Evolutionary conservation across 148 eudicot species (phyloP).

Genomic region (Arctostaphylos glauca): DNA sequence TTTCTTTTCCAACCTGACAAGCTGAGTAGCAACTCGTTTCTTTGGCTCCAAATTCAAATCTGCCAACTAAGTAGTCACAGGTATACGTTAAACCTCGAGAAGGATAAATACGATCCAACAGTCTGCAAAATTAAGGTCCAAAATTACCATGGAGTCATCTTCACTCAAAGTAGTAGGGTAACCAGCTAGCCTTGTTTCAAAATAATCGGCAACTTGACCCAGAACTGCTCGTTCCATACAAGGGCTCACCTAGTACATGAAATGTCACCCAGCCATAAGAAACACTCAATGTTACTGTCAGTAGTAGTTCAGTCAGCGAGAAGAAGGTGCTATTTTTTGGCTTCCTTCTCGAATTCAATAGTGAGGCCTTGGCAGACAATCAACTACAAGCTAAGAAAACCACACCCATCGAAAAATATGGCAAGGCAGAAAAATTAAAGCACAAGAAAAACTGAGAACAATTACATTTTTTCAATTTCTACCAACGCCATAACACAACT

Average conservation of each 20-base stretch:
- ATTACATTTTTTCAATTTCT: background rate
- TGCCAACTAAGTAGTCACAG: slow-evolving; percentile 52
- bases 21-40: slow-evolving; percentile 89
- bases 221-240: slow-evolving; percentile 90
- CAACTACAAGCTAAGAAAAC: background rate
- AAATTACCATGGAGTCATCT: slow-evolving; percentile 75
- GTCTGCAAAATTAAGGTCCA: background rate
- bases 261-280: slow-evolving; percentile 11
- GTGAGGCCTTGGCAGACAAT: background rate
- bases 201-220: slow-evolving; percentile 83
- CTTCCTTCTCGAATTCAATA: background rate
- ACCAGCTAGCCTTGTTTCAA: slow-evolving; percentile 58
- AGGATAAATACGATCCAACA: background rate
- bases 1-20: slow-evolving; percentile 89
- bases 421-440: background rate
- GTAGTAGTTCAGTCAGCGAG: background rate
- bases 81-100: slow-evolving; percentile 14
- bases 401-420: background rate
- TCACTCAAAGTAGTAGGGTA: slow-evolving; percentile 74
- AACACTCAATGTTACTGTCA: slow-evolving; percentile 7
- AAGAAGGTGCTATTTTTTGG: background rate
- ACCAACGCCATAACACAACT: background rate
- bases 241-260: slow-evolving; percentile 67
- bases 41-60: slow-evolving; percentile 70
- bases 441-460: background rate